Evolutionary conservation across 2,329 filamentous ascomycete species (phyloP).

Genomic region (Colletotrichum somersetense): DNA sequence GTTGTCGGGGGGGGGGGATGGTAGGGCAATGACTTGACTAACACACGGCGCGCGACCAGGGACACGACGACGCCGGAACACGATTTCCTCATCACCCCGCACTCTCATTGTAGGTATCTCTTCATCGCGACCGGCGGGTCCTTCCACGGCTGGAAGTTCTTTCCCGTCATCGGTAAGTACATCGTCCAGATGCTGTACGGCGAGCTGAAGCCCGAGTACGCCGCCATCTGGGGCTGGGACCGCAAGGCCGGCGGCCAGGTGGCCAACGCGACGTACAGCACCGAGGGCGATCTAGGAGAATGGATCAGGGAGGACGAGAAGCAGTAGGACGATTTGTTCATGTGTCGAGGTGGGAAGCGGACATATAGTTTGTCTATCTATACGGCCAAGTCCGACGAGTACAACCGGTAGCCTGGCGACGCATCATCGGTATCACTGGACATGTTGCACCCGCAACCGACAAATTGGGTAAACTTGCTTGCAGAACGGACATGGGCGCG

Average conservation of each 20-base stretch:
- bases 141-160: conserved; percentile 75
- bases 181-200: conserved; percentile 63
- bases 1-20: no score
- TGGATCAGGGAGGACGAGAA: conserved; percentile 40
- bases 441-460: neutral
- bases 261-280: conserved; percentile 58
- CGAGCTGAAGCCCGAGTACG: conserved; percentile 54
- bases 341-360: neutral
- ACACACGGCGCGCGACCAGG: conserved; percentile 52
- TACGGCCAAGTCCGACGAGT: neutral
- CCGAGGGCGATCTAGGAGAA: conserved; percentile 56
- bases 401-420: neutral
- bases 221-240: conserved; percentile 61
- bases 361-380: neutral
- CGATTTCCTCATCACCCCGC: conserved; percentile 71
- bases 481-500: no score
- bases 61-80: conserved; percentile 73
- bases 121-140: conserved; percentile 73
- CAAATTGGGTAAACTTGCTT: neutral
- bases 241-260: conserved; percentile 55
- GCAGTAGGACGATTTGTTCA: neutral
- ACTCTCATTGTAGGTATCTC: conserved; percentile 62
- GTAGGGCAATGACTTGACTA: neutral
- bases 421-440: conserved; percentile 17
- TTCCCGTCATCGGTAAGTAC: conserved; percentile 73